phyloP scores from a whole-genome alignment of 805 yeast genomes.

The Cyberlindnera japonica region DNA sequence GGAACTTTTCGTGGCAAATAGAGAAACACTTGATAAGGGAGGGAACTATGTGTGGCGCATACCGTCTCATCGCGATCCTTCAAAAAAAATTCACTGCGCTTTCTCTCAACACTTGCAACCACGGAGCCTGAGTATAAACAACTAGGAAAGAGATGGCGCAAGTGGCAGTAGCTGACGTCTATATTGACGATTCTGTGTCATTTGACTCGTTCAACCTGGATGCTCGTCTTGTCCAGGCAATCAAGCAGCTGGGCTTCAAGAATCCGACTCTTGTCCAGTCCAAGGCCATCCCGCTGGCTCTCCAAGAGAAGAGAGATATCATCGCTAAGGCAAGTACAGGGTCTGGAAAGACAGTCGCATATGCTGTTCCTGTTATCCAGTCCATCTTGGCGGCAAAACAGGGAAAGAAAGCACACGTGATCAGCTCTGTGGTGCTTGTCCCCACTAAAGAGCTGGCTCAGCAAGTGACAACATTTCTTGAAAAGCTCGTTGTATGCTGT shows the following conservation, averaged over 20 bases:
- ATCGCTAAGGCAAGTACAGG: conserved; percentile 95
- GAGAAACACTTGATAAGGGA: too few species aligned
- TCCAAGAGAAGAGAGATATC: conserved; percentile 86
- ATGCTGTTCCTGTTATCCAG: conserved; percentile 82
- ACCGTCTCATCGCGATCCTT: conserved; percentile 1
- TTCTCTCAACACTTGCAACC: neutral
- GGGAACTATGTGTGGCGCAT: neutral
- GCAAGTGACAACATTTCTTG: conserved; percentile 74
- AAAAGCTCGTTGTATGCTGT: conserved; percentile 66
- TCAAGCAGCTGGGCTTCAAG: conserved; percentile 71
- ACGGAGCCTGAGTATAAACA: too few species aligned
- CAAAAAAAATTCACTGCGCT: conserved; percentile 1
- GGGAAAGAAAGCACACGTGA: conserved; percentile 26
- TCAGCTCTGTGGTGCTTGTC: conserved; percentile 60
- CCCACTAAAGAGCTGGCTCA: conserved; percentile 91
- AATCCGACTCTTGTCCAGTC: conserved; percentile 91
- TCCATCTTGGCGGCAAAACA: conserved; percentile 50
- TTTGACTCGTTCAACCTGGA: conserved; percentile 82
- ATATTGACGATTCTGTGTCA: conserved; percentile 58
- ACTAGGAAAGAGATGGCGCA: neutral
- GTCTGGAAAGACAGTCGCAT: conserved; percentile 93
- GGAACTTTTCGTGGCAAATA: too few species aligned
- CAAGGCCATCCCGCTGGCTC: conserved; percentile 86
- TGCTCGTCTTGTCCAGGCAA: conserved; percentile 78
- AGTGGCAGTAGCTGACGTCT: conserved; percentile 3